Evolutionary conservation across 768 basidiomycete species (phyloP), one percentile per base, ranked within the genome.

Genomic region (Fibroporia radiculosa): DNA sequence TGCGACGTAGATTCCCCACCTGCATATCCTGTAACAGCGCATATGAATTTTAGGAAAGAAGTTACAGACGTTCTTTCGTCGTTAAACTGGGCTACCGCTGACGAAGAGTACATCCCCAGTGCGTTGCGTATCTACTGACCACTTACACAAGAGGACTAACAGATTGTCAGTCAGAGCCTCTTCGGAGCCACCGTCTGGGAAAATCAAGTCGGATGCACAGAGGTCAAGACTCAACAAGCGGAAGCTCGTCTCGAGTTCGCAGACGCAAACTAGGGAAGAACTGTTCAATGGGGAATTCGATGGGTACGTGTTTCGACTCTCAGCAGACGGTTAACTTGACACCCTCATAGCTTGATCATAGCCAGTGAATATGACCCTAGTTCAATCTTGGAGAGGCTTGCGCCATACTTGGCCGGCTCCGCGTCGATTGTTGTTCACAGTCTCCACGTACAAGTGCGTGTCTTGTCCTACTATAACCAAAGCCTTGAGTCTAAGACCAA

Each of bases 1-100:
- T 88, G 84, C 52, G 89, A 93, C 50, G 77, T 82, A 25, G 95
- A 97, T 55, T 90, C 87, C 11, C 93, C 95, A 4, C 95, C 96
- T 6, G 84, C 91, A 32, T 95, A 90, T 62, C 86, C 88, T 11
- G 75, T 92, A 18, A 62, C 92, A 59, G 67, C 71, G 3, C 71
- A 83, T 47, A 91, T 98, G 89, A 98, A 98, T 65, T 91, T 93
- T 57, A 66, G 75, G 12, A 66, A 74, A 29, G 70, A 76, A 34
- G 56, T 66, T 10, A 67, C 72, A 14, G 62, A 73, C 4, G 70
- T 82, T 10, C 65, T 90, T 45, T 68, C 74, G 2, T 79, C 80
- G 0, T 64, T 98, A 16, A 96, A 96, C 61, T 99, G 95, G 95
- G 86, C 88, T 19, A 85, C 88, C 10, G 80, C 83, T 13, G 81